These are phyloP conservation scores for Pythium guiyangense DNA, from an alignment of 352 stramenopile genomes.

Conservation along the genomic window DNA sequence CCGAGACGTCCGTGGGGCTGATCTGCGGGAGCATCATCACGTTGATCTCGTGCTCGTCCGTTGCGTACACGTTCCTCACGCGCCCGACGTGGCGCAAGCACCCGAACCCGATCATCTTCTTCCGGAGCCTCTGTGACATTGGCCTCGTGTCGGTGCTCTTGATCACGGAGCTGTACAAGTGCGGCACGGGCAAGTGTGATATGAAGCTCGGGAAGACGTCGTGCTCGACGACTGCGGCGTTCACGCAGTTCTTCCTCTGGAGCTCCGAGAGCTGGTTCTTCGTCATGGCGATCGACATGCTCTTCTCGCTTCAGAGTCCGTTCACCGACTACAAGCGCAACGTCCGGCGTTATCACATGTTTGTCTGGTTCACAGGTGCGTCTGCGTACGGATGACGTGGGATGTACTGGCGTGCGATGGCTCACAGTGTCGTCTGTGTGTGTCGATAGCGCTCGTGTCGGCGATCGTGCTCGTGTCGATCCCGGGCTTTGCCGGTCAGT, in stretches of 20 bases:
- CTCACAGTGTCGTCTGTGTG: slow-evolving; percentile 5
- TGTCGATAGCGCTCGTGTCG: slow-evolving; percentile 43
- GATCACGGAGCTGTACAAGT: slow-evolving; percentile 83
- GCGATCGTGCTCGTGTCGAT: slow-evolving; percentile 70
- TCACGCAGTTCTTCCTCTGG: slow-evolving; percentile 88
- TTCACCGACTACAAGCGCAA: slow-evolving; percentile 89
- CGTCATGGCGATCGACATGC: slow-evolving; percentile 87
- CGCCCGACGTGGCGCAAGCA: slow-evolving; percentile 81
- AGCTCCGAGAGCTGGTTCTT: slow-evolving; percentile 87
- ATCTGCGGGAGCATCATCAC: slow-evolving; percentile 74
- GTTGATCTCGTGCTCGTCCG: slow-evolving; percentile 59
- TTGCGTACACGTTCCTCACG: slow-evolving; percentile 79
- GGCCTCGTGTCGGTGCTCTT: slow-evolving; percentile 75
- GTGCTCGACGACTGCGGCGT: slow-evolving; percentile 59
- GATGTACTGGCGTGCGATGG: background rate
- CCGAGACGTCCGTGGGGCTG: slow-evolving; percentile 60
- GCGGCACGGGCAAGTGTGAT: slow-evolving; percentile 30
- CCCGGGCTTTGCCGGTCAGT: slow-evolving; percentile 60
- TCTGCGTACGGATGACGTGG: background rate
- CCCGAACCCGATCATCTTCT: slow-evolving; percentile 86
- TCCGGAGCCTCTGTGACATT: slow-evolving; percentile 79
- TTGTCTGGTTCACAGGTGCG: slow-evolving; percentile 75
- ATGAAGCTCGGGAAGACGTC: slow-evolving; percentile 31
- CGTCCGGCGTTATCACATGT: slow-evolving; percentile 76
- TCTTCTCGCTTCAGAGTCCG: slow-evolving; percentile 78